Base-by-base conservation (phyloP, 2,329 filamentous ascomycete genomes). In the Colletotrichum paranaense region DNA sequence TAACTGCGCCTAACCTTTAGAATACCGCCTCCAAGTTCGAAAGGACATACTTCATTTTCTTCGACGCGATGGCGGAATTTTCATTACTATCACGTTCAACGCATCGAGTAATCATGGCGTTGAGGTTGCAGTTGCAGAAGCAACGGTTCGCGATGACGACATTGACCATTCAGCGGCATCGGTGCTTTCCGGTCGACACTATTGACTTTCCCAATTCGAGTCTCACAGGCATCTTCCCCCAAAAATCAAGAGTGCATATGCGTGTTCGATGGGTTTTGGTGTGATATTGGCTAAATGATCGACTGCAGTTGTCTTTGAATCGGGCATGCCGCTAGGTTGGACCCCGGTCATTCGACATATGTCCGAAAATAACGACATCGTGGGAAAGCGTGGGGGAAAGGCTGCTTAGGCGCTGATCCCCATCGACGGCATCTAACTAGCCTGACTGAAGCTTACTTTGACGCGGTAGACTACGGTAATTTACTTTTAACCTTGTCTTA, bases 281-380 rank as follows among this genome's bases (percentile, higher is more conserved):
- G 42, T n/a, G 42, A 49, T 49, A 49, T 49, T 49, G 42, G 19
- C 19, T 49, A 16, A 42, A 7, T 42, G 57, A 60, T 60, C 57
- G 57, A 26, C 57, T 22, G 57, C n/a, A 7, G 32, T 38, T 60
- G 57, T 38, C 55, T 60, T 58, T 62, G 63, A 56, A 60, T 42
- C 46, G 49, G 49, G 49, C 30, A 28, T 26, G 42, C 28, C 9
- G 58, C 46, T 62, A 6, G 35, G 22, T 38, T 59, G 16, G 32
- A 65, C 59, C 66, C 70, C 46, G 63, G 42, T n/a, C 30, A 74
- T 74, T 68, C 72, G 72, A 68, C 68, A 74, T 74, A 52, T 35
- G 22, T 49, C 65, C 73, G 63, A 68, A 64, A 67, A 73, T 69
- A 63, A 68, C 73, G 73, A 66, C 69, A 72, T 72, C 52, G 42